phyloP scores from a whole-genome alignment of 2,329 filamentous ascomycete species.

The Penicillium brasilianum region DNA sequence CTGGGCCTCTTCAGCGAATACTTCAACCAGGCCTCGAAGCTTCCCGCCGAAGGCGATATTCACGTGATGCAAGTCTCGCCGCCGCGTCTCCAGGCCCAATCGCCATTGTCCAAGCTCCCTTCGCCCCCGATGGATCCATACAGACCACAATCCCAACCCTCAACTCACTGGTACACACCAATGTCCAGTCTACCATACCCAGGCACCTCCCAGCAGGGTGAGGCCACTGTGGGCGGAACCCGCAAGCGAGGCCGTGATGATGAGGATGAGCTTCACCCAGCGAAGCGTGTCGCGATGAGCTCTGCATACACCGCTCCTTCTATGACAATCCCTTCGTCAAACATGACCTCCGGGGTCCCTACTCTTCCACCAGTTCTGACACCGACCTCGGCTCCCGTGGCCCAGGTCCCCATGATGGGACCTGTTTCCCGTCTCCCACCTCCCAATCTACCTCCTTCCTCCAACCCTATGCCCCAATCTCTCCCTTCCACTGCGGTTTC shows the following conservation, averaged over 20 bases:
- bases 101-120: conserved; percentile 44
- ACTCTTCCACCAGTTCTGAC: conserved; percentile 43
- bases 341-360: conserved; percentile 31
- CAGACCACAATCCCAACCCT: conserved; percentile 28
- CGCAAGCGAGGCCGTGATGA: conserved; percentile 67
- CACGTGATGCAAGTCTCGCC: conserved; percentile 43
- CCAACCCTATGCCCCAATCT: conserved; percentile 48
- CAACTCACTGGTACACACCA: conserved; percentile 37
- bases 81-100: conserved; percentile 36
- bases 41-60: conserved; percentile 46
- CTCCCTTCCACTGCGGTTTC: conserved; percentile 47
- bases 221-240: conserved; percentile 34
- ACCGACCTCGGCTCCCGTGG: conserved; percentile 41
- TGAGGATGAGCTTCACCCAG: conserved; percentile 58
- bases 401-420: conserved; percentile 38
- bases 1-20: conserved; percentile 82
- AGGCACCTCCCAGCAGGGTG: conserved; percentile 31
- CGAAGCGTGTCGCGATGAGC: conserved; percentile 55
- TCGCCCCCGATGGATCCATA: conserved; percentile 47
- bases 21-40: conserved; percentile 70
- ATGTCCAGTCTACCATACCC: conserved; percentile 32
- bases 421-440: conserved; percentile 66
- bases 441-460: conserved; percentile 72
- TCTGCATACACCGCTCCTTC: conserved; percentile 29
- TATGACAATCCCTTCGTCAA: conserved; percentile 34